These are phyloP conservation scores for Phycomyces blakesleeanus DNA, from an alignment of 192 early-diverging fungal species.

Conservation along the genomic window DNA sequence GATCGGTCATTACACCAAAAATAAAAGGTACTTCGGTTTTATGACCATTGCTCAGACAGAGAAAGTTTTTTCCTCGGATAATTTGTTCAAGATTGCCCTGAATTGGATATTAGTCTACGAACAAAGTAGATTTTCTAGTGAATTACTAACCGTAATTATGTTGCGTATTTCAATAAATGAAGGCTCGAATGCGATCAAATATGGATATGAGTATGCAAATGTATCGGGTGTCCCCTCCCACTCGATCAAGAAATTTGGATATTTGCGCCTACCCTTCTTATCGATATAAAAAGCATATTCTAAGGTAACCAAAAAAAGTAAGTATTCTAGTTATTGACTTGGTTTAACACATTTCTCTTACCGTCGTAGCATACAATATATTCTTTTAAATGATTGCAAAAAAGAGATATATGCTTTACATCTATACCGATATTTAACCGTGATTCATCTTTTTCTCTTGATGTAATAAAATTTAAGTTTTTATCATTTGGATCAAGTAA, in stretches of 20 bases:
- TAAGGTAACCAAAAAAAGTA: constrained; percentile 21
- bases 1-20: constrained; percentile 44
- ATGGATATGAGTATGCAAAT: constrained; percentile 80
- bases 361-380: constrained; percentile 91
- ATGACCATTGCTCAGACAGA: constrained; percentile 49
- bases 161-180: constrained; percentile 88
- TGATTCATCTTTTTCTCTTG: constrained; percentile 53
- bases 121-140: neutral
- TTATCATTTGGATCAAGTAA: constrained; percentile 81
- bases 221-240: constrained; percentile 84
- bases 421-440: constrained; percentile 19
- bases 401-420: constrained; percentile 74
- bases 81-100: constrained; percentile 54
- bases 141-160: constrained; percentile 56
- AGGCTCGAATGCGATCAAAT: constrained; percentile 87
- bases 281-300: constrained; percentile 93
- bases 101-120: neutral
- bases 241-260: constrained; percentile 71
- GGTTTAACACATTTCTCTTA: constrained; percentile 34
- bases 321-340: neutral
- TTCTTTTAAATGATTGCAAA: constrained; percentile 68
- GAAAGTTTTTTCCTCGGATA: constrained; percentile 53
- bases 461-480: constrained; percentile 73
- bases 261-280: constrained; percentile 71
- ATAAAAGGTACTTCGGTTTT: constrained; percentile 30